Percentiles rank a stretch among this genome's conserved stretches.
These are phyloP conservation scores for Penicillium sclerotigenum DNA, from an alignment of 2,329 filamentous ascomycete genomes.

Conservation along the genomic window DNA sequence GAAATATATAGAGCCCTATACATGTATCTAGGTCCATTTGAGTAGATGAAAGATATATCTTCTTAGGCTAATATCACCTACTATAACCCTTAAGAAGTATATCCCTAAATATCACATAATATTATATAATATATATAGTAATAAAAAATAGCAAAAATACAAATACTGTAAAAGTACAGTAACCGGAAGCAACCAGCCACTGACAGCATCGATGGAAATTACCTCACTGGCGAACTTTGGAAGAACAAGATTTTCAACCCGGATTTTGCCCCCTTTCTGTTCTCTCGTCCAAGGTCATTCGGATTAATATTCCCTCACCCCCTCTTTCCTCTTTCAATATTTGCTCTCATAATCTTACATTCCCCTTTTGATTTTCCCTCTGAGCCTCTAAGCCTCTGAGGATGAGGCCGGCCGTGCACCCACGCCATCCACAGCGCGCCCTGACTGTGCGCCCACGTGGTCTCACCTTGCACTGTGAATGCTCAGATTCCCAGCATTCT, in stretches of 20 bases:
- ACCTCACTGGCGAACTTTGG: conserved; percentile 1
- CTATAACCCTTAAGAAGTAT: neutral
- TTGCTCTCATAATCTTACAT: neutral
- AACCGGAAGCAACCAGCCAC: neutral
- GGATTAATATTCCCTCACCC: neutral
- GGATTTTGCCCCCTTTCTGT: neutral
- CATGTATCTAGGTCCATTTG: neutral
- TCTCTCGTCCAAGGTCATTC: neutral
- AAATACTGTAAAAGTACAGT: conserved; percentile 1
- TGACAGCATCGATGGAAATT: conserved; percentile 2
- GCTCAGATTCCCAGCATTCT: conserved; percentile 22
- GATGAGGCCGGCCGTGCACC: conserved; percentile 33
- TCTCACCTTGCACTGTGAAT: conserved; percentile 28
- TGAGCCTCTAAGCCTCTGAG: conserved; percentile 14
- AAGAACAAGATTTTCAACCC: conserved; percentile 9
- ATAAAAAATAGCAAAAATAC: neutral
- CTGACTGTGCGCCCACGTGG: conserved; percentile 40
- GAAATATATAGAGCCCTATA: neutral
- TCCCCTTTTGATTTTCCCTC: neutral
- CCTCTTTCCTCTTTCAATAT: neutral
- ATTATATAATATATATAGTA: neutral
- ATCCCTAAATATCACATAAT: too few relatives aligned
- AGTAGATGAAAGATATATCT: neutral
- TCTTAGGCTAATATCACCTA: neutral
- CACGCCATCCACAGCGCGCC: conserved; percentile 32